Evolutionary conservation across 2,329 filamentous ascomycete genomes (phyloP).

Genomic region (Arthrobotrys sinensis): DNA sequence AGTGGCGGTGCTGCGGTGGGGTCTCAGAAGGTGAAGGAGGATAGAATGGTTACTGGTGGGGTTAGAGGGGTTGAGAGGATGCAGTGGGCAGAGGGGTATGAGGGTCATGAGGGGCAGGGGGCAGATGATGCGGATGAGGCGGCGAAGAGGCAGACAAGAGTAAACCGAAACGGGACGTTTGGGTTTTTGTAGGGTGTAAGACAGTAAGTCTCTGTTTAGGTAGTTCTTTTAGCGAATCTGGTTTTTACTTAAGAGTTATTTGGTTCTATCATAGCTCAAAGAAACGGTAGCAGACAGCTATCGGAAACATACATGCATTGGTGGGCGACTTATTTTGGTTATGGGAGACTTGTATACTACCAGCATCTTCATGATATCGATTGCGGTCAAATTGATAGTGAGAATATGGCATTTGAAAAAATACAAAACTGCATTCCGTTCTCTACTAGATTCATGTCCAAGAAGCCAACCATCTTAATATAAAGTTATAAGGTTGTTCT

Average conservation of each 20-base stretch:
- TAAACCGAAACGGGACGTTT: conserved; percentile 54
- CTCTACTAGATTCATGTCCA: no score
- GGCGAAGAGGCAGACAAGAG: conserved; percentile 34
- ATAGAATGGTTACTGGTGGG: conserved; percentile 35
- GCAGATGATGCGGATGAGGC: conserved; percentile 30
- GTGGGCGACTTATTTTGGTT: background rate
- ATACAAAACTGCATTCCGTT: no score
- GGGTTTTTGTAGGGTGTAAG: conserved; percentile 46
- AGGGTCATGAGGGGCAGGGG: background rate
- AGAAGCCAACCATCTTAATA: no score
- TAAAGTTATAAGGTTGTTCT: no score
- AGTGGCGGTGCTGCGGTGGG: conserved; percentile 19
- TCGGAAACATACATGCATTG: background rate
- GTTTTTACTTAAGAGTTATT: background rate
- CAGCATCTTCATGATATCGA: background rate
- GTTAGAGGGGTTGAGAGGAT: conserved; percentile 53
- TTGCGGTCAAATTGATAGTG: conserved; percentile 10
- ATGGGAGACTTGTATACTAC: conserved; percentile 17
- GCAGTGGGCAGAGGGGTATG: conserved; percentile 51
- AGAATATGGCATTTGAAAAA: background rate
- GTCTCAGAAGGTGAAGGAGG: conserved; percentile 28
- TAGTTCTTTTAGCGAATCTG: conserved; percentile 1
- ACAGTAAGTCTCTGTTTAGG: background rate
- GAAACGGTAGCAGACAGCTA: no score
- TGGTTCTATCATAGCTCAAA: background rate